Percentiles rank a stretch among this genome's conserved stretches.
Evolutionary conservation across 2,329 filamentous ascomycete genomes (phyloP).

Genomic region (Ilyonectria robusta): DNA sequence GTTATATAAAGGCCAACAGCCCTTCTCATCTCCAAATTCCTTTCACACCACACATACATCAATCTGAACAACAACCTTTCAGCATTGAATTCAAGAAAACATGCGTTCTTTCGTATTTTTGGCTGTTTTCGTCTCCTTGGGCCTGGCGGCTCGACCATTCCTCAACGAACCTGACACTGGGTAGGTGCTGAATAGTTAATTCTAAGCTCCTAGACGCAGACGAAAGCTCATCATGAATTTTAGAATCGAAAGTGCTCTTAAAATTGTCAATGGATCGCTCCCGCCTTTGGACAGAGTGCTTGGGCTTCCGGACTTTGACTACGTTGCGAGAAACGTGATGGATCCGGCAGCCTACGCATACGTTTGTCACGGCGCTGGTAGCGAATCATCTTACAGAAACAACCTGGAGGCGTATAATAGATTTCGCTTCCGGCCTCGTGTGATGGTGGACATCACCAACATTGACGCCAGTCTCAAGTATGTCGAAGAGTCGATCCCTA

Average conservation of each 20-base stretch:
- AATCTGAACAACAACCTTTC: too few relatives aligned
- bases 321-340: constrained; percentile 62
- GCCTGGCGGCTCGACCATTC: constrained; percentile 56
- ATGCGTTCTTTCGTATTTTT: constrained; percentile 25
- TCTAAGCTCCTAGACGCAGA: too few relatives aligned
- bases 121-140: constrained; percentile 46
- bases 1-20: too few relatives aligned
- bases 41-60: too few relatives aligned
- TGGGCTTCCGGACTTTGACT: constrained; percentile 67
- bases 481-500: background rate
- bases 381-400: constrained; percentile 68
- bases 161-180: constrained; percentile 61
- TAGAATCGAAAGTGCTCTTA: too few relatives aligned
- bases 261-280: constrained; percentile 51
- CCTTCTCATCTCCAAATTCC: too few relatives aligned
- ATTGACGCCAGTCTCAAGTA: constrained; percentile 52
- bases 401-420: constrained; percentile 67
- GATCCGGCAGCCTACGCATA: constrained; percentile 61
- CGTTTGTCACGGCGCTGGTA: constrained; percentile 60
- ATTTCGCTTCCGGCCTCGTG: constrained; percentile 60
- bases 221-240: too few relatives aligned
- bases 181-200: constrained; percentile 45
- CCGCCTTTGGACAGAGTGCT: constrained; percentile 59
- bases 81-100: background rate
- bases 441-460: constrained; percentile 60